These are phyloP conservation scores for Pinus taeda DNA, from an alignment of 75 land plant species.

Conservation along the genomic window DNA sequence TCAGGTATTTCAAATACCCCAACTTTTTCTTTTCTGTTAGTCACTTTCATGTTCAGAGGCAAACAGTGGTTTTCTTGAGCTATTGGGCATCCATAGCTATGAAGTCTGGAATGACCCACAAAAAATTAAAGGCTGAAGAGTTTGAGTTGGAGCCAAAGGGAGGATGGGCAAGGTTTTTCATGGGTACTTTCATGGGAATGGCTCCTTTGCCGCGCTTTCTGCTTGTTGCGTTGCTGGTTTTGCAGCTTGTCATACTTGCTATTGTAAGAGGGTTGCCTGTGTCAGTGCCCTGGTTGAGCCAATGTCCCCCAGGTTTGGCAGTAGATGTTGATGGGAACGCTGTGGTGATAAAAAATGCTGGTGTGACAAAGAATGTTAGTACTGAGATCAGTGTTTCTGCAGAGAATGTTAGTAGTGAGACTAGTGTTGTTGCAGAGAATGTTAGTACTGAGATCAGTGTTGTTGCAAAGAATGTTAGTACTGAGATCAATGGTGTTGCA, in stretches of 20 bases:
- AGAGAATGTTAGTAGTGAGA: constrained; percentile 3
- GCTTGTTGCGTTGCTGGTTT: not conserved
- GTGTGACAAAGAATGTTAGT: not conserved
- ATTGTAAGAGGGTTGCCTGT: constrained; percentile 4
- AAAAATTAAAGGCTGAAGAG: not conserved
- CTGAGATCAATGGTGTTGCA: not conserved
- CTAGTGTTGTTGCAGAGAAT: not conserved
- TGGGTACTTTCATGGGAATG: not conserved
- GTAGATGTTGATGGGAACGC: not conserved
- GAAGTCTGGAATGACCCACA: not conserved
- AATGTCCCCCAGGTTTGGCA: not conserved
- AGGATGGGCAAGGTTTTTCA: not conserved
- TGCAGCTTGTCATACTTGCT: not conserved
- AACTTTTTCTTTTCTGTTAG: too few relatives aligned
- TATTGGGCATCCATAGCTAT: not conserved
- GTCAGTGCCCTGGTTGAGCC: not conserved
- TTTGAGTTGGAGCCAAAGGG: not conserved
- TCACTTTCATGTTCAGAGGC: too few relatives aligned
- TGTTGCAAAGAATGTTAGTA: not conserved
- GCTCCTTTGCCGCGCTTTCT: not conserved
- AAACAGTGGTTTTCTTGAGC: not conserved
- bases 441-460: not conserved
- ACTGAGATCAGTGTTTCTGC: not conserved
- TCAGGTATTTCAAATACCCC: too few relatives aligned
- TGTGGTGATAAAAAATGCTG: not conserved